Evolutionary conservation across 441 rosid species (phyloP).

Genomic region (Cnidoscolus chayamansa): DNA sequence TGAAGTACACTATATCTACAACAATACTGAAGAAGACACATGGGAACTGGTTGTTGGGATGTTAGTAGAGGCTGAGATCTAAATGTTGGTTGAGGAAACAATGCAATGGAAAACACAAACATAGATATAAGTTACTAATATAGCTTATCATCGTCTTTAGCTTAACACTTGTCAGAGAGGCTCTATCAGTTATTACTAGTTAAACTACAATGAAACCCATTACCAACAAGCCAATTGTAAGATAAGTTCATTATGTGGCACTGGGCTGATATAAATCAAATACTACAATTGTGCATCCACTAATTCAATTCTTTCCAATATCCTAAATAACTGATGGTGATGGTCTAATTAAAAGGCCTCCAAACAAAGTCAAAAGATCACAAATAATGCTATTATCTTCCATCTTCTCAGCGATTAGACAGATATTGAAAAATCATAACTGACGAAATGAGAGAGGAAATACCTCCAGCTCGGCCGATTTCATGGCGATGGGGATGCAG

Average conservation of each 20-base stretch:
- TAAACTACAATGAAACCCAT: neutral
- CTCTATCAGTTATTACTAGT: neutral
- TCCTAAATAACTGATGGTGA: neutral
- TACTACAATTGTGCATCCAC: neutral
- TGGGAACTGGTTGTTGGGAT: too few relatives aligned
- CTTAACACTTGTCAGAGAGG: neutral
- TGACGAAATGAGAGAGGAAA: neutral
- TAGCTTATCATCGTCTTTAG: neutral
- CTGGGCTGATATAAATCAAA: neutral
- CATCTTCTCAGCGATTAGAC: neutral
- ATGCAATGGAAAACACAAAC: too few relatives aligned
- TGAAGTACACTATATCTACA: too few relatives aligned
- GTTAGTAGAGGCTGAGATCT: too few relatives aligned
- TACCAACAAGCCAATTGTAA: neutral
- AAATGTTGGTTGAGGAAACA: too few relatives aligned
- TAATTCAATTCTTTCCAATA: neutral
- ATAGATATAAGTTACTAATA: too few relatives aligned
- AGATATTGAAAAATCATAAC: neutral
- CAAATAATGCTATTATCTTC: neutral
- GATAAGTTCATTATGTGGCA: neutral
- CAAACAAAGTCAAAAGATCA: neutral
- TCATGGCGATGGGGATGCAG: constrained; percentile 89
- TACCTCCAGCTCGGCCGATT: constrained; percentile 96
- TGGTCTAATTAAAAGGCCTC: neutral
- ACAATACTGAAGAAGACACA: too few relatives aligned